A percentile compares a stretch with the other conserved stretches of the same genome.
These are phyloP conservation scores for Protostelium mycophagum DNA, from an alignment of 78 protist species.

Conservation along the genomic window DNA sequence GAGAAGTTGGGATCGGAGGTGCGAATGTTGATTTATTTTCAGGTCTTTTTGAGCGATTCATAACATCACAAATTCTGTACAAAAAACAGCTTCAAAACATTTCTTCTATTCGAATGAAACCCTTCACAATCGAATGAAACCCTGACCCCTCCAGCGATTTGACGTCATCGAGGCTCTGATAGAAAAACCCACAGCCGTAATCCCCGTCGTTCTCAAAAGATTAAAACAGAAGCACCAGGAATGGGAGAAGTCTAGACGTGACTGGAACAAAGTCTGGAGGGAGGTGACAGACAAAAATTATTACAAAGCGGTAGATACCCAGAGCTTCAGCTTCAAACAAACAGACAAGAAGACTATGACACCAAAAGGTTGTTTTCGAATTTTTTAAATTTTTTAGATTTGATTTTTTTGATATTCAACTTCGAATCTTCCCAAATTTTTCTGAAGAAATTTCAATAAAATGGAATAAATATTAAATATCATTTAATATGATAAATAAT, in stretches of 20 bases:
- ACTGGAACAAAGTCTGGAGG: constrained; percentile 82
- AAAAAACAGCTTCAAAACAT: not conserved
- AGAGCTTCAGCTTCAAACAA: constrained; percentile 39
- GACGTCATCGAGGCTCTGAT: constrained; percentile 40
- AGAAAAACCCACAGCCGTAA: constrained; percentile 56
- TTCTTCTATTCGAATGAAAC: too few species aligned
- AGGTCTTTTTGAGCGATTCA: too few species aligned
- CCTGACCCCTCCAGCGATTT: not conserved
- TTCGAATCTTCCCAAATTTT: not conserved
- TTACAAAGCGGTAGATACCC: constrained; percentile 71
- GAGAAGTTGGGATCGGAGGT: constrained; percentile 19
- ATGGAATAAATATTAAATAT: constrained; percentile 51
- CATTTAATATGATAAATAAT: constrained; percentile 26
- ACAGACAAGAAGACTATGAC: constrained; percentile 58
- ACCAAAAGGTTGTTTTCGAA: constrained; percentile 2
- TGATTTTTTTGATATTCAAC: not conserved
- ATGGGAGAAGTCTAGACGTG: constrained; percentile 69
- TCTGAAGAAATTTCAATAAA: not conserved
- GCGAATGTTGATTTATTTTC: too few species aligned
- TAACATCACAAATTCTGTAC: too few species aligned
- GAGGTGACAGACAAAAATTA: constrained; percentile 75
- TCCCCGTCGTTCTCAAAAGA: constrained; percentile 73
- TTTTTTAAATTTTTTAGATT: not conserved
- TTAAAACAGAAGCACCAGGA: constrained; percentile 79
- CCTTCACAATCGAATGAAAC: not conserved